A percentile compares a stretch with the other conserved stretches of the same genome.
These are phyloP conservation scores for Pterocarpus macrocarpus DNA, from an alignment of 306 rosid species.

Conservation along the genomic window DNA sequence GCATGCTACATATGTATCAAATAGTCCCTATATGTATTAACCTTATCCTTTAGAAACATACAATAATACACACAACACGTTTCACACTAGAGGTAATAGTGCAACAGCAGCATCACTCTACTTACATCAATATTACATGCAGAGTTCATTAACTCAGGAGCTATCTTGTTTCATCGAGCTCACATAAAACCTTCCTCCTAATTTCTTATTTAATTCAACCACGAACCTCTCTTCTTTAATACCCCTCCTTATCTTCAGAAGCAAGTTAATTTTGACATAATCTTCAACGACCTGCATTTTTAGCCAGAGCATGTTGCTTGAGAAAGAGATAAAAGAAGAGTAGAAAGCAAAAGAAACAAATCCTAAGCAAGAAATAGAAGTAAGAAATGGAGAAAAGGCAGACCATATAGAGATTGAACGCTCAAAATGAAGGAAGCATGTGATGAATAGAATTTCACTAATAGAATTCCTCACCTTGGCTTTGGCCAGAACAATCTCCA, in stretches of 20 bases:
- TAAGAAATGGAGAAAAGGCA: neutral
- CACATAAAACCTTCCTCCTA: conserved; percentile 44
- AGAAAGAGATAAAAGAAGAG: neutral
- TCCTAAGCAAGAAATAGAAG: neutral
- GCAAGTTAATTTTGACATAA: conserved; percentile 53
- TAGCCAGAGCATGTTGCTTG: conserved; percentile 5
- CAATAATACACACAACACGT: conserved; percentile 5
- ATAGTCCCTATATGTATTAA: conserved; percentile 2
- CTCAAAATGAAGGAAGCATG: conserved; percentile 24
- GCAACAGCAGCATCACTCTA: conserved; percentile 23
- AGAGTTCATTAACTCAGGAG: conserved; percentile 11
- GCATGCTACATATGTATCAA: neutral
- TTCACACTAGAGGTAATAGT: neutral
- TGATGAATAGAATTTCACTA: neutral
- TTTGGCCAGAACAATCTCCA: conserved; percentile 54
- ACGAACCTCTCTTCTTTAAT: conserved; percentile 45
- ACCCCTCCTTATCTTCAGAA: conserved; percentile 58
- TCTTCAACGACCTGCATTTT: conserved; percentile 61
- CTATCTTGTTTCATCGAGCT: conserved; percentile 45
- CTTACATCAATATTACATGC: neutral
- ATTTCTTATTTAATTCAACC: conserved; percentile 54
- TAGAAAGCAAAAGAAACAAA: neutral
- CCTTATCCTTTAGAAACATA: conserved; percentile 20
- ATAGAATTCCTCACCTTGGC: conserved; percentile 50
- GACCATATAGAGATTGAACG: neutral